phyloP scores from a whole-genome alignment of 2,329 filamentous ascomycete species.

The Emergomyces orientalis region DNA sequence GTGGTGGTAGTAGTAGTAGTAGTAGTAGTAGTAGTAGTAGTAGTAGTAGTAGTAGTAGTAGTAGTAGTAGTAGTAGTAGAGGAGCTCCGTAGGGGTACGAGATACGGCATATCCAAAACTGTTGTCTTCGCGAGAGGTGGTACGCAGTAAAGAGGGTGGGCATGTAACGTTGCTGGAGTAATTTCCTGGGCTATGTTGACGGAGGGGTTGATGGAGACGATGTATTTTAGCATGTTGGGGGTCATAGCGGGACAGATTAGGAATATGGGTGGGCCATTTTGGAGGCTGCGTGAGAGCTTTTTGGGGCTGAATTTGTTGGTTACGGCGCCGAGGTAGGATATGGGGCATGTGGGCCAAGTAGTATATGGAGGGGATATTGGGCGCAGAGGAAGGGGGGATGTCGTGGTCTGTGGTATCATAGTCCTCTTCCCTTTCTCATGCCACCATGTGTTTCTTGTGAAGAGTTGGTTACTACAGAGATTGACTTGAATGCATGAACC shows the following conservation, averaged over 20 bases:
- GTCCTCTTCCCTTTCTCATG: background rate
- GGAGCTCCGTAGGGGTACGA: background rate
- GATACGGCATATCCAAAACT: background rate
- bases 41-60: no score
- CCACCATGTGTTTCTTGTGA: background rate
- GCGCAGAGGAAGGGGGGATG: background rate
- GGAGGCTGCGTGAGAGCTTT: conserved; percentile 16
- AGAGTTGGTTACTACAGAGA: background rate
- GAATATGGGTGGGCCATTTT: conserved; percentile 20
- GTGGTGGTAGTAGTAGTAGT: no score
- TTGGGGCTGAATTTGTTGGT: conserved; percentile 19
- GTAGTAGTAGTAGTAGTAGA: no score
- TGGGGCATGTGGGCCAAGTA: conserved; percentile 19
- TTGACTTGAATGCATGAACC: no score
- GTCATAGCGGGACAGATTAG: conserved; percentile 25
- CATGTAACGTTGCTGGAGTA: conserved; percentile 22
- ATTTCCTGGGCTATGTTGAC: conserved; percentile 20
- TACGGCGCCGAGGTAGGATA: conserved; percentile 21
- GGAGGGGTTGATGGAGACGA: conserved; percentile 9
- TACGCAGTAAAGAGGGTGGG: conserved; percentile 21
- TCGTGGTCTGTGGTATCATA: background rate
- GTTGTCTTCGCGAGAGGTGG: background rate
- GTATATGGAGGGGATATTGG: background rate
- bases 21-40: no score
- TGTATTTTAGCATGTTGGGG: conserved; percentile 24